Evolutionary conservation across 2,329 filamentous ascomycete genomes (phyloP).

Genomic region (Pseudogymnoascus sp.): DNA sequence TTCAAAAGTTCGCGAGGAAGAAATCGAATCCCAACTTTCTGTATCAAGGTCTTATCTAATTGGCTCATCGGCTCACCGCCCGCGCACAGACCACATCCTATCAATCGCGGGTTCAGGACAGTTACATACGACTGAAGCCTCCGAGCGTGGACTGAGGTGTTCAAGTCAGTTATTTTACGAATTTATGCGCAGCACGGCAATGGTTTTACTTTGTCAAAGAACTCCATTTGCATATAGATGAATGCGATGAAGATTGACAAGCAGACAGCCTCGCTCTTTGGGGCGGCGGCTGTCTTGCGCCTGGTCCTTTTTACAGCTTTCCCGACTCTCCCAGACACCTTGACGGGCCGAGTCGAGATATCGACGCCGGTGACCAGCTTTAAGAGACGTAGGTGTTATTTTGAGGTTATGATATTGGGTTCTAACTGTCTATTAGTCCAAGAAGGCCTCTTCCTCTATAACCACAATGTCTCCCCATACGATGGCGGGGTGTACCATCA

Average conservation of each 20-base stretch:
- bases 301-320: constrained; percentile 75
- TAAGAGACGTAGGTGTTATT: constrained; percentile 69
- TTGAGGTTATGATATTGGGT: background rate
- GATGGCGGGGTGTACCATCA: constrained; percentile 81
- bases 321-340: constrained; percentile 73
- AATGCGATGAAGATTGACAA: constrained; percentile 46
- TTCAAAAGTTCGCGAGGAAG: constrained; percentile 33
- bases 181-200: constrained; percentile 1
- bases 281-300: constrained; percentile 69
- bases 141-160: background rate
- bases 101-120: constrained; percentile 11
- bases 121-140: background rate
- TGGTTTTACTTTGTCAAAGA: background rate
- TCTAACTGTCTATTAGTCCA: constrained; percentile 56
- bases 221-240: constrained; percentile 15
- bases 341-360: constrained; percentile 89
- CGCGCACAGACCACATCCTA: background rate
- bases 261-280: constrained; percentile 63
- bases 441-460: constrained; percentile 93
- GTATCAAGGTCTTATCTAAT: constrained; percentile 11
- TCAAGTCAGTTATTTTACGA: background rate
- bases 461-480: constrained; percentile 93
- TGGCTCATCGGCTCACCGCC: constrained; percentile 13
- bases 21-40: constrained; percentile 23
- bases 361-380: constrained; percentile 97